Base-by-base conservation (phyloP, 306 rosid genomes). In the Chamaecrista fasciculata region DNA sequence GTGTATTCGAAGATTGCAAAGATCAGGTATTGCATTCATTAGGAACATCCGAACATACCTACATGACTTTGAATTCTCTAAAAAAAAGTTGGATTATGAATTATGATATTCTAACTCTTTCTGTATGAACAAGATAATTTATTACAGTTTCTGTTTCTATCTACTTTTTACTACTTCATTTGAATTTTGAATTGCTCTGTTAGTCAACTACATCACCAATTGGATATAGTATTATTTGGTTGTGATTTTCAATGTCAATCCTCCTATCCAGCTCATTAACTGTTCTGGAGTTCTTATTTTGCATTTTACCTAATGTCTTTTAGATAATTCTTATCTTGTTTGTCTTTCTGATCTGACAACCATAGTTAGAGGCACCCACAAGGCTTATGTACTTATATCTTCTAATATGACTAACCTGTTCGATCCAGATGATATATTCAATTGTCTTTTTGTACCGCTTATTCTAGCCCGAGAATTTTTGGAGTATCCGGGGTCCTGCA, bases 11-110 rank as follows among this genome's bases (percentile, higher is more conserved):
- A 61, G 73, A 55, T 78, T 66, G 23, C 37, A 5, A 46, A 47
- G 11, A 18, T 57, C 18, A 74, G 80, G 82, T 77, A 77, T 73
- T n/a, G 9, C 56, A 53, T 39, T 63, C 19, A 43, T 43, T 39
- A 26, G 43, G 23, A 58, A 58, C 25, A 15, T 69, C 6, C 33
- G 23, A 58, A 58, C 25, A 15, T 69, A 4, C 33, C 18, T 37
- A 28, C 43, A 42, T 43, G 48, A 10, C 49, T 56, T 42, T 74
- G 20, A 72, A 52, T 1, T 47, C 67, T 57, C 20, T 18, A 52
- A 33, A 6, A 52, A 33, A 6, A 75, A 59, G 10, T 51, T 67
- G 64, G 58, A 2, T 71, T 12, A 21, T 61, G 36, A 29, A 2
- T 71, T 12, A 21, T 61, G 36, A 29, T 70, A 61, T 66, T 61